These are phyloP conservation scores for Cercospora brassicicola DNA, from an alignment of 2,329 filamentous ascomycete genomes.

Conservation along the genomic window DNA sequence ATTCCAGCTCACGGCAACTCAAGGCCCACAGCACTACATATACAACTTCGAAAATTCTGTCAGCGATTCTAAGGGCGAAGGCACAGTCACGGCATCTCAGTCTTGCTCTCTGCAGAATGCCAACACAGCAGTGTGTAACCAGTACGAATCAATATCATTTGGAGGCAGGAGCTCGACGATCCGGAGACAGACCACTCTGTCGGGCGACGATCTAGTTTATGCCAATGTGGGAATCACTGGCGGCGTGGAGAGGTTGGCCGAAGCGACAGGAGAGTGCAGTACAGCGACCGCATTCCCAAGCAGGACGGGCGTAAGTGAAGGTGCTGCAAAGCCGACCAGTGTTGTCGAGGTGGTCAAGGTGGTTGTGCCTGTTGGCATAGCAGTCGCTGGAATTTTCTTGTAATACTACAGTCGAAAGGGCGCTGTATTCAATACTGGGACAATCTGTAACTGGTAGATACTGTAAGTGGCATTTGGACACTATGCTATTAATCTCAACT, in stretches of 20 bases:
- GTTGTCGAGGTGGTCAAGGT: conserved; percentile 23
- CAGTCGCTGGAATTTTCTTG: conserved; percentile 10
- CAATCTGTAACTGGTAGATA: neutral
- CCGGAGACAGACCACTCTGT: conserved; percentile 4
- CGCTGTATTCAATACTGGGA: neutral
- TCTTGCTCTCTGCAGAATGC: conserved; percentile 11
- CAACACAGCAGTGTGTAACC: conserved; percentile 7
- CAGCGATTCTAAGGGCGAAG: conserved; percentile 4
- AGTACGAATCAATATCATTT: conserved; percentile 13
- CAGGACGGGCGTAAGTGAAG: conserved; percentile 3
- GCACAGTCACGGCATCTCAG: conserved; percentile 7
- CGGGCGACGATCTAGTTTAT: conserved; percentile 8
- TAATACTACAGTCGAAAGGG: neutral
- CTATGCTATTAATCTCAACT: neutral
- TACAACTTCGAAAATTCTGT: conserved; percentile 11
- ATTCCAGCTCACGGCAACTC: conserved; percentile 18
- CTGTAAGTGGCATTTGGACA: no score
- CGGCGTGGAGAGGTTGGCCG: conserved; percentile 19
- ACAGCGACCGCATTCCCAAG: conserved; percentile 8
- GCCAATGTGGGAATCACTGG: conserved; percentile 24
- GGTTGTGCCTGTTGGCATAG: conserved; percentile 20
- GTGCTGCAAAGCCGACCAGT: conserved; percentile 15
- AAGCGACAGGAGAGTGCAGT: conserved; percentile 10
- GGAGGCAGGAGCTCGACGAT: conserved; percentile 5
- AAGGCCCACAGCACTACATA: conserved; percentile 15